These are phyloP conservation scores for Medicago ruthenica DNA, from an alignment of 306 rosid genomes.

Conservation along the genomic window DNA sequence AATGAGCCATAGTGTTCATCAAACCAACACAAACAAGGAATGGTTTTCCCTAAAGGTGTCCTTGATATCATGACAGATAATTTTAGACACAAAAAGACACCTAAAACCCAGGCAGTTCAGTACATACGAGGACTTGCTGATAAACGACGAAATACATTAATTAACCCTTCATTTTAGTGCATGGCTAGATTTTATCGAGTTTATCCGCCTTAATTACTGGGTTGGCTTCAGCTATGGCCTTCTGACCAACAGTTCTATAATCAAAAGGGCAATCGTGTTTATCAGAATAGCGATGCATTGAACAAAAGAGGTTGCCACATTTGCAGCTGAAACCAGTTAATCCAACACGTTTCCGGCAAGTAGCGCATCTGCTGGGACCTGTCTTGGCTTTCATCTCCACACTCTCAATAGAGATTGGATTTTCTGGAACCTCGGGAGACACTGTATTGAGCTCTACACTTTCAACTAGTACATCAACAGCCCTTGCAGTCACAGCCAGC, in stretches of 20 bases:
- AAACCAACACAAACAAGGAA: slow-evolving; percentile 67
- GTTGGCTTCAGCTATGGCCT: slow-evolving; percentile 81
- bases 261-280: slow-evolving; percentile 73
- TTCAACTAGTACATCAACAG: slow-evolving; percentile 50
- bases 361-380: slow-evolving; percentile 63
- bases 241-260: slow-evolving; percentile 61
- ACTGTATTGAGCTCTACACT: slow-evolving; percentile 44
- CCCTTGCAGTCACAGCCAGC: slow-evolving; percentile 47
- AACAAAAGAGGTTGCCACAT: slow-evolving; percentile 70
- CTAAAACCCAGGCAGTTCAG: slow-evolving; percentile 49
- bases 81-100: slow-evolving; percentile 53
- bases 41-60: slow-evolving; percentile 52
- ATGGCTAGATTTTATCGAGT: slow-evolving; percentile 75
- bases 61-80: slow-evolving; percentile 45
- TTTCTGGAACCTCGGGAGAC: slow-evolving; percentile 44
- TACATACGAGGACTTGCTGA: slow-evolving; percentile 48
- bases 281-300: slow-evolving; percentile 74
- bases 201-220: slow-evolving; percentile 80
- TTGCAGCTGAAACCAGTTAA: slow-evolving; percentile 81
- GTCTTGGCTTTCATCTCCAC: slow-evolving; percentile 54
- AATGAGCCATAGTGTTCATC: slow-evolving; percentile 52
- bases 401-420: slow-evolving; percentile 49
- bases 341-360: slow-evolving; percentile 76
- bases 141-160: slow-evolving; percentile 45
- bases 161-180: slow-evolving; percentile 36